phyloP scores from a whole-genome alignment of 1,284 basidiomycete genomes.

The Apiotrichum montevideense region DNA sequence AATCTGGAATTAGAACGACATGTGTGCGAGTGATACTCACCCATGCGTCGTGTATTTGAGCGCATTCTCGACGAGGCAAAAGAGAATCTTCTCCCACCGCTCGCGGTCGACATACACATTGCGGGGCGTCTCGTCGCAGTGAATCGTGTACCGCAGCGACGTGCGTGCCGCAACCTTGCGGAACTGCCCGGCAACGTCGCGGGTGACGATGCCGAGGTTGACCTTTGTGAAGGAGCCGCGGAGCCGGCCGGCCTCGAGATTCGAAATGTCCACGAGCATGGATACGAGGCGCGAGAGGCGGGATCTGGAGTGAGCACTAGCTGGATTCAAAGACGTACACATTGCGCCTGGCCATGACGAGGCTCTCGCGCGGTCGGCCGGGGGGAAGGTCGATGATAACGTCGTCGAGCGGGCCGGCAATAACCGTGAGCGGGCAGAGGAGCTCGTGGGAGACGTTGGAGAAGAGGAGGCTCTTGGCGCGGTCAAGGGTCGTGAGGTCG shows the following conservation, averaged over 20 bases:
- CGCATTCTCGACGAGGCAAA: conserved; percentile 36
- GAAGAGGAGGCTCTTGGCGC: conserved; percentile 44
- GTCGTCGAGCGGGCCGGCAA: conserved; percentile 40
- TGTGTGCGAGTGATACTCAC: conserved; percentile 2
- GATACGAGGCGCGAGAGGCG: conserved; percentile 20
- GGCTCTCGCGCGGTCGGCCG: conserved; percentile 29
- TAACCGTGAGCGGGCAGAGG: conserved; percentile 44
- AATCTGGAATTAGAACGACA: neutral
- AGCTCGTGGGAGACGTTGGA: conserved; percentile 44
- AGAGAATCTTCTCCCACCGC: conserved; percentile 48
- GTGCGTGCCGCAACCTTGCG: conserved; percentile 31
- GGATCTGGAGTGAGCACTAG: neutral
- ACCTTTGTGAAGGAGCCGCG: conserved; percentile 41
- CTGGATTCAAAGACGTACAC: conserved; percentile 12
- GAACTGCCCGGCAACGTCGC: conserved; percentile 47
- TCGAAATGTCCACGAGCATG: conserved; percentile 42
- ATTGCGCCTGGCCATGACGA: conserved; percentile 40
- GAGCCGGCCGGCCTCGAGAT: conserved; percentile 38
- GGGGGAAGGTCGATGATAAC: conserved; percentile 25
- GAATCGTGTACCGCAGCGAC: conserved; percentile 36
- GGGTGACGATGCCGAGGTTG: conserved; percentile 42
- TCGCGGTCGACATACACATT: conserved; percentile 45
- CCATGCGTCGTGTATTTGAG: conserved; percentile 20
- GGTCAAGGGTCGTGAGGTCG: conserved; percentile 44
- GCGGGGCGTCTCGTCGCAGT: conserved; percentile 35